phyloP scores from a whole-genome alignment of 108 stramenopile genomes.

The Nitzschia putrida region DNA sequence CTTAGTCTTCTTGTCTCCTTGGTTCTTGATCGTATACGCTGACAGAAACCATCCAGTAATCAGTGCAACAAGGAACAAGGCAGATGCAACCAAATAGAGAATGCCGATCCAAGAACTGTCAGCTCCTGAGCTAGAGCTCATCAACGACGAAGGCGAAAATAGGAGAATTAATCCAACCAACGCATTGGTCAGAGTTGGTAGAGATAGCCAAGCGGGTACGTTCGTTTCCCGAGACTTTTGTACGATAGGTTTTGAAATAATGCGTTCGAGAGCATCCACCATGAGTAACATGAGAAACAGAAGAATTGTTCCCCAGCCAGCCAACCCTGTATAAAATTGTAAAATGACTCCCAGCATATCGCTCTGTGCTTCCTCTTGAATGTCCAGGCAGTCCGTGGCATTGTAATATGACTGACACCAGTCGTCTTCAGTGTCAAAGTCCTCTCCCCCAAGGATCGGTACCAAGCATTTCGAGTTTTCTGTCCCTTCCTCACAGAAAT shows the following conservation, averaged over 20 bases:
- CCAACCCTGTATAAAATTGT: conserved; percentile 31
- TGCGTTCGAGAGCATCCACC: conserved; percentile 64
- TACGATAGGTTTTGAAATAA: conserved; percentile 79
- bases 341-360: conserved; percentile 32
- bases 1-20: conserved; percentile 68
- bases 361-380: conserved; percentile 61
- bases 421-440: conserved; percentile 42
- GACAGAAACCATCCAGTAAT: conserved; percentile 61
- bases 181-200: conserved; percentile 66
- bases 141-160: conserved; percentile 47
- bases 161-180: conserved; percentile 51
- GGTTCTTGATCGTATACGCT: conserved; percentile 61
- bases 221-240: conserved; percentile 85
- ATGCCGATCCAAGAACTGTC: conserved; percentile 62
- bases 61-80: conserved; percentile 58
- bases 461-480: conserved; percentile 58
- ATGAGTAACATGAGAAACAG: conserved; percentile 54
- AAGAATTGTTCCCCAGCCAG: conserved; percentile 35
- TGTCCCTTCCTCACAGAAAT: conserved; percentile 53
- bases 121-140: conserved; percentile 35
- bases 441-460: conserved; percentile 53
- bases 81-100: conserved; percentile 57
- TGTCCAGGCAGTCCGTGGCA: conserved; percentile 52
- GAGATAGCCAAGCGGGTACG: conserved; percentile 73
- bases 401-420: conserved; percentile 65